Evolutionary conservation across 2,329 filamentous ascomycete species (phyloP).

Genomic region (Aureobasidium zeae): DNA sequence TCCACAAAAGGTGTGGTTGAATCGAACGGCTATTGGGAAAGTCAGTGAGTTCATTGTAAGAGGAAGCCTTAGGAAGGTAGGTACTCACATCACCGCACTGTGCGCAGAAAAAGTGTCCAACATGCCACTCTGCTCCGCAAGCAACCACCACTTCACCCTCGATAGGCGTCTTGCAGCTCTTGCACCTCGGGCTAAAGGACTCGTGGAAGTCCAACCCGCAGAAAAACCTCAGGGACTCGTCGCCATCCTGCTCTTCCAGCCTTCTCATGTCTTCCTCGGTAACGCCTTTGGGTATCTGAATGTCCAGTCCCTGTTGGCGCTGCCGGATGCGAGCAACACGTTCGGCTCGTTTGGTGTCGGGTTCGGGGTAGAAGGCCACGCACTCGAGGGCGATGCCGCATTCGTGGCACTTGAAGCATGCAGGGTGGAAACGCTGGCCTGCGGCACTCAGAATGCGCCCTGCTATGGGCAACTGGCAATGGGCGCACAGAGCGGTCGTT

Average conservation of each 20-base stretch:
- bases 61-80: background rate
- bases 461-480: conserved; percentile 75
- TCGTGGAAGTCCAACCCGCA: conserved; percentile 99
- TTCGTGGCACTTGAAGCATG: conserved; percentile 83
- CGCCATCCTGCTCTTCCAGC: conserved; percentile 47
- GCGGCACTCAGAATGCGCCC: conserved; percentile 81
- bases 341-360: conserved; percentile 58
- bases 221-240: conserved; percentile 72
- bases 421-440: conserved; percentile 78
- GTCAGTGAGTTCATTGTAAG: conserved; percentile 17
- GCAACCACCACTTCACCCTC: conserved; percentile 90
- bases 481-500: conserved; percentile 67
- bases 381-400: conserved; percentile 86
- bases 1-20: conserved; percentile 74
- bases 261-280: conserved; percentile 43
- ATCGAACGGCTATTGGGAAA: conserved; percentile 45
- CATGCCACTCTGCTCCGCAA: conserved; percentile 91
- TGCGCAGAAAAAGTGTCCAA: conserved; percentile 97
- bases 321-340: conserved; percentile 64
- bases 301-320: conserved; percentile 44
- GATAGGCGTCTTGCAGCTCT: conserved; percentile 93
- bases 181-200: conserved; percentile 82
- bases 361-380: conserved; percentile 92
- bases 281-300: conserved; percentile 50
- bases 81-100: conserved; percentile 75